These are phyloP conservation scores for Jamesozyma gamospora DNA, from an alignment of 805 yeast genomes.

Conservation along the genomic window DNA sequence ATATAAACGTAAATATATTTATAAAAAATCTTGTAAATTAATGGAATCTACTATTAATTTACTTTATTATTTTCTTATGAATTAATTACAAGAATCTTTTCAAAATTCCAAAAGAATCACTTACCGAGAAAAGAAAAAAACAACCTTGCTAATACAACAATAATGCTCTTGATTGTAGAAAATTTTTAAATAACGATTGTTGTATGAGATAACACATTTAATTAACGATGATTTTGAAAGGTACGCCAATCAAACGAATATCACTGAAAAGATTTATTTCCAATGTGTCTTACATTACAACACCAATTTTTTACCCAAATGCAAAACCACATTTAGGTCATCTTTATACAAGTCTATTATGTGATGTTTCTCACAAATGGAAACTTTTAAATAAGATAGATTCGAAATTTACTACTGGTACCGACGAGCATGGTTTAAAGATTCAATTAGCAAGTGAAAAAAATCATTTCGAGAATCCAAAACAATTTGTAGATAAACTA, in stretches of 20 bases:
- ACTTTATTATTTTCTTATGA: no score
- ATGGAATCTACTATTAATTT: no score
- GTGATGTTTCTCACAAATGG: constrained; percentile 78
- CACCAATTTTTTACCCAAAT: constrained; percentile 94
- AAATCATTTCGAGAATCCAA: constrained; percentile 41
- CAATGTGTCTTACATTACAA: constrained; percentile 45
- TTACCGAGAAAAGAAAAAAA: no score
- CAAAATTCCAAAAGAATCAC: no score
- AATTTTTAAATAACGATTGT: no score
- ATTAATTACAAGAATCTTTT: no score
- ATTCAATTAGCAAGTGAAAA: constrained; percentile 75
- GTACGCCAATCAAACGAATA: background rate
- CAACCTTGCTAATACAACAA: no score
- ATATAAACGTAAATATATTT: no score
- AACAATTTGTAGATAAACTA: constrained; percentile 61
- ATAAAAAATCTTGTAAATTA: no score
- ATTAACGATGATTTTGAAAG: no score
- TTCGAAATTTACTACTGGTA: constrained; percentile 71
- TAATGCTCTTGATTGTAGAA: no score
- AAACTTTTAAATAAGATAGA: constrained; percentile 36
- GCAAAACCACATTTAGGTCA: constrained; percentile 94
- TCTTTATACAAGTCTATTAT: constrained; percentile 72
- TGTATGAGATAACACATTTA: no score
- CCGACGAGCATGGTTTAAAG: constrained; percentile 94
- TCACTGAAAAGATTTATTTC: background rate